Conservation (phyloP, 495 filamentous ascomycete genomes). For the Melanomma pulvis-pyrius region DNA sequence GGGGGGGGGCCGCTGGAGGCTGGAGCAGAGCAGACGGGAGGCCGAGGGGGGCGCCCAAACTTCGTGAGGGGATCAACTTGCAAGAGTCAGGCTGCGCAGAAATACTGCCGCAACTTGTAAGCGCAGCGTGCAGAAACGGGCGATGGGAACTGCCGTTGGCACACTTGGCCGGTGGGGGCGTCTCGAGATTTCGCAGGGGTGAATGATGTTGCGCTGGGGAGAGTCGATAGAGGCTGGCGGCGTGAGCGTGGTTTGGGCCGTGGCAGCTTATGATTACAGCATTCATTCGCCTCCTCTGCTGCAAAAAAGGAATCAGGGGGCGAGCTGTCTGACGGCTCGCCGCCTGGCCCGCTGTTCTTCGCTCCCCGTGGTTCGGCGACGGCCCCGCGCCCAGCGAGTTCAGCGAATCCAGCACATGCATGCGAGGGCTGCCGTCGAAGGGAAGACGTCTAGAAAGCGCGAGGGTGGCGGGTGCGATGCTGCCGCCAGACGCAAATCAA, state of each 20-base stretch:
- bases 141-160: constrained; percentile 33
- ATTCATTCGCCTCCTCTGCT: background rate
- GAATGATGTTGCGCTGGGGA: constrained; percentile 11
- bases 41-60: constrained; percentile 16
- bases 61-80: constrained; percentile 18
- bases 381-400: constrained; percentile 10
- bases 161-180: constrained; percentile 17
- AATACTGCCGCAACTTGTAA: constrained; percentile 3
- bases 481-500: constrained; percentile 24
- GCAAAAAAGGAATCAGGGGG: constrained; percentile 9
- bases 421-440: constrained; percentile 4
- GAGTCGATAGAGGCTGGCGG: constrained; percentile 14
- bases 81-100: constrained; percentile 13
- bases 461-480: constrained; percentile 13
- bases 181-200: constrained; percentile 12
- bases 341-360: background rate
- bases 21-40: constrained; percentile 15
- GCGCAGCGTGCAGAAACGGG: constrained; percentile 11
- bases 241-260: background rate
- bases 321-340: background rate
- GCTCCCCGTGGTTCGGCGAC: constrained; percentile 10
- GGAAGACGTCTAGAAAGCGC: constrained; percentile 16
- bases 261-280: constrained; percentile 13
- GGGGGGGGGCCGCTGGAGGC: background rate
- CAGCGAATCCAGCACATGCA: constrained; percentile 13